Evolutionary conservation across 495 filamentous ascomycete species (phyloP), one percentile per base, ranked within the genome.

Genomic region (Poronia punctata): DNA sequence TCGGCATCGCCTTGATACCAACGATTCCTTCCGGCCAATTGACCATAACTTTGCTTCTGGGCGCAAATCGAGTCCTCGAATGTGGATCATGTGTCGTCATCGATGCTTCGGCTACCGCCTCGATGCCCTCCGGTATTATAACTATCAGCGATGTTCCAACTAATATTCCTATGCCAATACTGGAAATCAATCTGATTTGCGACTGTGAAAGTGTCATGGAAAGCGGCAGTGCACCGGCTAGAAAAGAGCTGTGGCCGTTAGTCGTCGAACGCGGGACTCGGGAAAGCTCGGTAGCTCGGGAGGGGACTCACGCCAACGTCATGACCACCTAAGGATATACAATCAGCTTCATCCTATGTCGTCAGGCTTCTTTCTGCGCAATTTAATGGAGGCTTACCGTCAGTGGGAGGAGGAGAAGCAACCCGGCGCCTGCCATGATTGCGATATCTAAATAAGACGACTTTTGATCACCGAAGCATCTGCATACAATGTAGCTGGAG

Each of bases 111-210:
- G 94, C 88, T 34, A 96, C 67, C 5, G 92, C 92, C 54, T 96
- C 92, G 34, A 97, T 79, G 11, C 92, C 92, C 61, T 98, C 92
- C 0, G 92, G 92, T 54, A 98, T 95, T 57, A 98, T 98, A 2
- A 98, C 87, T 40, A 97, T 88, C 49, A 98, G 74, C 7, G 88
- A 87, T 23, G 90, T 97, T 24, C 92, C 92, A 15, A 98, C 88
- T 6, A 98, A 70, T 11, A 98, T 82, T 27, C 92, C 92, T 68
- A 95, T 87, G 21, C 92, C 92, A 57, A 98, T 79, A 15, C 88
- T 86, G 8, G 88, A 88, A 59, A 97, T 86, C 24, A 96, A 61
- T 54, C 92, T 80, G 17, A 95, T 69, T 57, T 94, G 87, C 24
- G 86, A 86, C 43, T 81, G 80, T n/a, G 92, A 88, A 10, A 98